These are phyloP conservation scores for Talaromyces sp. DNA, from an alignment of 2,329 filamentous ascomycete species.

Conservation along the genomic window DNA sequence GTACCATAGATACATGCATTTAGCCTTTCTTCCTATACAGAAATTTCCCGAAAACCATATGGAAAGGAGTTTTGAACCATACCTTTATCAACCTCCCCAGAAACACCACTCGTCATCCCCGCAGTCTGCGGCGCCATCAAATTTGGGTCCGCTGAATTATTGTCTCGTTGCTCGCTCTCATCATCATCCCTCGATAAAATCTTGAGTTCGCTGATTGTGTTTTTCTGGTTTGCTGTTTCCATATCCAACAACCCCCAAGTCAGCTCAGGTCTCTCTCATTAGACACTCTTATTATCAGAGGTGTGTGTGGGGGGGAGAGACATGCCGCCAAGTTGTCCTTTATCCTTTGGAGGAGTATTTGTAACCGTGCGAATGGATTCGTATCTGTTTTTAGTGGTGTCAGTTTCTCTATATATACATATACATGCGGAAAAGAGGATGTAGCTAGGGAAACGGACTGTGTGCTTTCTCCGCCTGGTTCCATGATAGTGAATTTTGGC, in stretches of 20 bases:
- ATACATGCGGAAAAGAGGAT: neutral
- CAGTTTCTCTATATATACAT: neutral
- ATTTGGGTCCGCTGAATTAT: constrained; percentile 49
- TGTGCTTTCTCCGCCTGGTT: constrained; percentile 13
- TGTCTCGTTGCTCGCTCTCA: constrained; percentile 33
- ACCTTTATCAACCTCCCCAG: constrained; percentile 37
- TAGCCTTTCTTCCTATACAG: constrained; percentile 21
- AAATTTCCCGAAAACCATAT: neutral
- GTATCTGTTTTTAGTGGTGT: constrained; percentile 41
- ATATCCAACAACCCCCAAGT: neutral
- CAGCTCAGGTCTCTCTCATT: neutral
- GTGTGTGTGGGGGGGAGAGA: neutral
- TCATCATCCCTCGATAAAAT: constrained; percentile 18
- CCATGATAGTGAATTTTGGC: neutral
- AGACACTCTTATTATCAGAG: neutral
- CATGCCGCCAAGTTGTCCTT: constrained; percentile 54
- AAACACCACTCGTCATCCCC: constrained; percentile 44
- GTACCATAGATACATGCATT: constrained; percentile 36
- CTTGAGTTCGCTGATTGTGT: constrained; percentile 31
- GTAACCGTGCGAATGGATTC: constrained; percentile 52
- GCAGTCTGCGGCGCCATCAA: constrained; percentile 51
- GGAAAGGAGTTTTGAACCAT: neutral
- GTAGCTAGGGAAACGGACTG: neutral
- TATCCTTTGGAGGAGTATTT: constrained; percentile 48
- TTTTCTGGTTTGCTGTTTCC: constrained; percentile 21